Evolutionary conservation across 129 eudicot species (phyloP).

Genomic region (Daucus carota): DH1_v3.0 NC_030387.2:23323501-23324000

Average conservation of each 20-base stretch:
- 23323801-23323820: slow-evolving; percentile 72
- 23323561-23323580: background rate
- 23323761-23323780: slow-evolving; percentile 16
- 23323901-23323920: slow-evolving; percentile 57
- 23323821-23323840: slow-evolving; percentile 81
- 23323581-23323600: background rate
- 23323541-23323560: slow-evolving; percentile 26
- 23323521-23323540: slow-evolving; percentile 41
- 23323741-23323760: slow-evolving; percentile 28
- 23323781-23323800: slow-evolving; percentile 35
- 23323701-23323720: slow-evolving; percentile 12
- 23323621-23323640: background rate
- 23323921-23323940: slow-evolving; percentile 52
- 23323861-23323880: slow-evolving; percentile 92
- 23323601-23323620: background rate
- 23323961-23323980: slow-evolving; percentile 50
- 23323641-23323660: slow-evolving; percentile 17
- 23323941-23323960: slow-evolving; percentile 50
- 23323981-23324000: slow-evolving; percentile 71
- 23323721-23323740: slow-evolving; percentile 11
- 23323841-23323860: slow-evolving; percentile 83
- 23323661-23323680: slow-evolving; percentile 42
- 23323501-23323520: slow-evolving; percentile 65
- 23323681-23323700: slow-evolving; percentile 30
- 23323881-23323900: slow-evolving; percentile 72